These are phyloP conservation scores for Calonectria hawksworthii DNA, from an alignment of 2,329 filamentous ascomycete genomes.

Conservation along the genomic window DNA sequence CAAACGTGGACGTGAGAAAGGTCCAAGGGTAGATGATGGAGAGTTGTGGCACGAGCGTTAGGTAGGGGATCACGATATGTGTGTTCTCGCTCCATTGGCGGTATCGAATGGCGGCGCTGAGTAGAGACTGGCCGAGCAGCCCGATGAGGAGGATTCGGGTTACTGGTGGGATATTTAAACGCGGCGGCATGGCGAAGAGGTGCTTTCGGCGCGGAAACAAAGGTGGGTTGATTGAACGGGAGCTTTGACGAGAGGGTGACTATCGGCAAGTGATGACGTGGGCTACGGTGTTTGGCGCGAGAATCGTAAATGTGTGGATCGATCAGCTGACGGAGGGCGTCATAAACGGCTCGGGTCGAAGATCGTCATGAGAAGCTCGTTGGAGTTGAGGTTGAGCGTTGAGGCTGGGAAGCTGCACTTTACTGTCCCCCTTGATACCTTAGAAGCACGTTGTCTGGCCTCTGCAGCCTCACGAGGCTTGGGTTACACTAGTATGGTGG, in stretches of 20 bases:
- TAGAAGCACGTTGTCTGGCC: constrained; percentile 40
- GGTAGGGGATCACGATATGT: constrained; percentile 83
- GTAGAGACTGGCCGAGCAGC: constrained; percentile 82
- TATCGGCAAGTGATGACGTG: constrained; percentile 11
- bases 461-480: constrained; percentile 42
- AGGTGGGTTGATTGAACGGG: not conserved
- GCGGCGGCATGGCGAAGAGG: constrained; percentile 75
- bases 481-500: constrained; percentile 14
- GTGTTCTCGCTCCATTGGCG: constrained; percentile 75
- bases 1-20: constrained; percentile 85
- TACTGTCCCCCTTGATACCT: constrained; percentile 36
- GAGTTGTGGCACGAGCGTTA: constrained; percentile 86
- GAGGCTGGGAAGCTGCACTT: constrained; percentile 15
- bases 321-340: not conserved
- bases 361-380: constrained; percentile 15
- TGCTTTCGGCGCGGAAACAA: constrained; percentile 24
- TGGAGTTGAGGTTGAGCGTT: constrained; percentile 15
- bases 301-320: not conserved
- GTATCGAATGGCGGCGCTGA: constrained; percentile 85
- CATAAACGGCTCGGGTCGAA: constrained; percentile 4
- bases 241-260: not conserved
- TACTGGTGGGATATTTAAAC: constrained; percentile 93
- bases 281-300: not conserved
- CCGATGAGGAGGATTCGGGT: constrained; percentile 85
- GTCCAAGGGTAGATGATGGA: constrained; percentile 95